Conservation (phyloP, 2,329 filamentous ascomycete genomes). For the Fusarium nelsonii region DNA sequence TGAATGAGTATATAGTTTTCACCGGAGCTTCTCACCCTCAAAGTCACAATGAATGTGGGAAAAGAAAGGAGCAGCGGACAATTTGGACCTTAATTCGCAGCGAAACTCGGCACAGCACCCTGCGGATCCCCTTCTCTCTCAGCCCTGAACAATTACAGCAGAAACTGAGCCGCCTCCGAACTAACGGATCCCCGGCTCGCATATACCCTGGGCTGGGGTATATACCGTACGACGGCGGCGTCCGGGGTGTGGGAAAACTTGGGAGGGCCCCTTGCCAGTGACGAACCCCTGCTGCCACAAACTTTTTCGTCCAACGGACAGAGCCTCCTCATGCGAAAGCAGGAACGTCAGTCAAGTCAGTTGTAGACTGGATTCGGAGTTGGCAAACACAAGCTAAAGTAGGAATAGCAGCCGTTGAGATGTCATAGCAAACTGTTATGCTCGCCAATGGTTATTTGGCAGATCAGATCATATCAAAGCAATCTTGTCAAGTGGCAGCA, state of each 20-base stretch:
- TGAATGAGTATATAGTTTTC: neutral
- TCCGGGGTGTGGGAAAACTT: conserved; percentile 8
- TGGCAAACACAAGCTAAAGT: conserved; percentile 1
- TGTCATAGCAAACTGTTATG: neutral
- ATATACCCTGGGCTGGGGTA: conserved; percentile 21
- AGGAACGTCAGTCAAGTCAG: neutral
- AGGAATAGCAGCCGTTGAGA: conserved; percentile 8
- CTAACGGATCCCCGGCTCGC: neutral
- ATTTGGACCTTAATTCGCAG: neutral
- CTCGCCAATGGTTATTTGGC: neutral
- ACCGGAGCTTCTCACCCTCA: neutral
- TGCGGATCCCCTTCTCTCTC: conserved; percentile 8
- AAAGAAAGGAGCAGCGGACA: neutral
- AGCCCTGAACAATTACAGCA: conserved; percentile 9
- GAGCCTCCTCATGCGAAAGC: conserved; percentile 10
- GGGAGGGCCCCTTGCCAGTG: conserved; percentile 11
- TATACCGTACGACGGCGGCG: conserved; percentile 33
- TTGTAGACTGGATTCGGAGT: neutral
- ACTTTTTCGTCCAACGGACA: conserved; percentile 7
- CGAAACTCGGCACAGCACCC: conserved; percentile 18
- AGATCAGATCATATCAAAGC: conserved; percentile 17
- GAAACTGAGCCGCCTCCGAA: neutral
- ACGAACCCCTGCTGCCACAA: conserved; percentile 31
- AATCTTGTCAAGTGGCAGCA: conserved; percentile 17
- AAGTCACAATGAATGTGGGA: conserved; percentile 1